A percentile compares a stretch with the other conserved stretches of the same genome.
These are phyloP conservation scores for Candida freyschussii DNA, from an alignment of 1,139 yeast genomes.

Conservation along the genomic window DNA sequence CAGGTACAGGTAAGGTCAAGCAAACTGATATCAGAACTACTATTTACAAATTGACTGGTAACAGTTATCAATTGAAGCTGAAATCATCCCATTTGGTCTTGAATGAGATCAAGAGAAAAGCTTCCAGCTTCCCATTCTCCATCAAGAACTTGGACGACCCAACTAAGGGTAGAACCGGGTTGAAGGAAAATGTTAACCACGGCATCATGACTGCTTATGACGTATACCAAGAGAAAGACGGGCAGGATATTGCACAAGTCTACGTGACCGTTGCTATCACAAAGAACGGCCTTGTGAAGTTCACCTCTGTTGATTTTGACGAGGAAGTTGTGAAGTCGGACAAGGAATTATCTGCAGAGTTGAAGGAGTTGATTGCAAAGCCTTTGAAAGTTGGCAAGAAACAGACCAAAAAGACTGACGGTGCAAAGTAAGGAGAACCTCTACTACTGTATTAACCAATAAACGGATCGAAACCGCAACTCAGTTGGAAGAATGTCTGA, in stretches of 20 bases:
- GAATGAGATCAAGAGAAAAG: slow-evolving; percentile 61
- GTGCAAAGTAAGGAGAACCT: slow-evolving; percentile 3
- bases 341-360: slow-evolving; percentile 51
- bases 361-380: slow-evolving; percentile 43
- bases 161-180: slow-evolving; percentile 70
- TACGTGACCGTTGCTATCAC: slow-evolving; percentile 77
- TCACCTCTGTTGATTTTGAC: slow-evolving; percentile 52
- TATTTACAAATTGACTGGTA: slow-evolving; percentile 69
- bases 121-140: slow-evolving; percentile 70
- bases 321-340: slow-evolving; percentile 49
- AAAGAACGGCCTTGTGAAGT: slow-evolving; percentile 65
- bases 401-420: slow-evolving; percentile 38
- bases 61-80: slow-evolving; percentile 63
- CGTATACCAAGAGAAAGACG: slow-evolving; percentile 64
- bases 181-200: slow-evolving; percentile 70
- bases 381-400: slow-evolving; percentile 55
- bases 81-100: slow-evolving; percentile 67
- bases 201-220: slow-evolving; percentile 67
- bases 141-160: slow-evolving; percentile 65
- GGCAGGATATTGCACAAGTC: slow-evolving; percentile 64
- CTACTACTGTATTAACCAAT: no score
- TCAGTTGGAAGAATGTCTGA: no score
- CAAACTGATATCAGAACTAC: slow-evolving; percentile 60
- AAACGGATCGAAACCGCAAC: no score
- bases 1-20: slow-evolving; percentile 67